Evolutionary conservation across 1,139 yeast genomes (phyloP).

Genomic region (Casaregolazyma suthepensis): DNA sequence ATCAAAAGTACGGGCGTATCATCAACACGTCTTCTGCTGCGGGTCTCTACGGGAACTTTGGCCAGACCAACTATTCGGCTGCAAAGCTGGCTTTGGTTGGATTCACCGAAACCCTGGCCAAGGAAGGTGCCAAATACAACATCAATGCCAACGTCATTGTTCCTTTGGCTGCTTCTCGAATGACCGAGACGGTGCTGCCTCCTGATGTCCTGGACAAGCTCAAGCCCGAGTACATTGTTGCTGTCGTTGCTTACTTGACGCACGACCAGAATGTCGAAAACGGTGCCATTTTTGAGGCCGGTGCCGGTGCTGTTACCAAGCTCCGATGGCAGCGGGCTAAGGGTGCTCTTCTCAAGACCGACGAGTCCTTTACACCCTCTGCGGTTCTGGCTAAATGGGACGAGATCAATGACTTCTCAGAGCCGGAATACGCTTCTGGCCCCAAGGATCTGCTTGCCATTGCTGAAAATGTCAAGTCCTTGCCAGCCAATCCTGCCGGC

Average conservation of each 20-base stretch:
- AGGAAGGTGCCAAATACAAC: constrained; percentile 84
- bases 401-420: constrained; percentile 57
- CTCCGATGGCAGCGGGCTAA: constrained; percentile 93
- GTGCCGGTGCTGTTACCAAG: constrained; percentile 90
- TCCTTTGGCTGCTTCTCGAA: constrained; percentile 90
- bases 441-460: constrained; percentile 35
- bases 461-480: constrained; percentile 29
- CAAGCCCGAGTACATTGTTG: constrained; percentile 85
- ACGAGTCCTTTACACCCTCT: constrained; percentile 73
- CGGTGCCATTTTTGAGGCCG: constrained; percentile 83
- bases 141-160: constrained; percentile 84
- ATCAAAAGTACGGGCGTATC: constrained; percentile 83
- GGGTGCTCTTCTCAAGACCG: constrained; percentile 81
- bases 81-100: constrained; percentile 90
- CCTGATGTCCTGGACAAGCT: constrained; percentile 74
- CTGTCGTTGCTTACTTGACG: constrained; percentile 74
- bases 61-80: constrained; percentile 93
- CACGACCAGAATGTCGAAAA: constrained; percentile 55
- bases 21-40: constrained; percentile 95
- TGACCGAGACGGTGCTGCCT: constrained; percentile 90
- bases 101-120: constrained; percentile 88
- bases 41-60: constrained; percentile 93
- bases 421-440: constrained; percentile 58
- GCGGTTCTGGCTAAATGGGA: constrained; percentile 67
- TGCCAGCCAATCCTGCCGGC: constrained; percentile 50